A percentile compares a stretch with the other conserved stretches of the same genome.
phyloP scores from a whole-genome alignment of 1,139 yeast genomes.

The Pichia sp. region DNA sequence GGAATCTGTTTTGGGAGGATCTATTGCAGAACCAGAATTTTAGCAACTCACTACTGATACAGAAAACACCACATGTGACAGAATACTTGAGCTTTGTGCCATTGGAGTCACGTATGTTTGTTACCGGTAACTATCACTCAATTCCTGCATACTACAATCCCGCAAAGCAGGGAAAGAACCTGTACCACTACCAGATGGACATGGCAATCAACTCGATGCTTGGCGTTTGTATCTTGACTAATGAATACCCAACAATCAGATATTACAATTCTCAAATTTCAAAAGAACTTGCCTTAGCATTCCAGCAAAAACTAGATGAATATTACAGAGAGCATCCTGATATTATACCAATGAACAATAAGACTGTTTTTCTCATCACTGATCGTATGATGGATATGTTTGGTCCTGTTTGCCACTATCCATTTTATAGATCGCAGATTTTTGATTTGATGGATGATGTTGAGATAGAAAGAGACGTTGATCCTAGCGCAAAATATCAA shows the following conservation, averaged over 20 bases:
- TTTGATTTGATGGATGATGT: slow-evolving; percentile 51
- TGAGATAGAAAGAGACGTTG: slow-evolving; percentile 45
- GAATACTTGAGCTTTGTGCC: slow-evolving; percentile 29
- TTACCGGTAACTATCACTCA: slow-evolving; percentile 41
- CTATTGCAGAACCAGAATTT: slow-evolving; percentile 22
- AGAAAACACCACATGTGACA: slow-evolving; percentile 20
- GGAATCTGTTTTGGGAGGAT: slow-evolving; percentile 27
- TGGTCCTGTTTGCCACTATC: slow-evolving; percentile 86
- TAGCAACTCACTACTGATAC: slow-evolving; percentile 17
- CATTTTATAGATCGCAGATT: slow-evolving; percentile 91
- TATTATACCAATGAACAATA: slow-evolving; percentile 53
- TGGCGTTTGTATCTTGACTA: slow-evolving; percentile 69
- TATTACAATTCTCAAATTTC: slow-evolving; percentile 71
- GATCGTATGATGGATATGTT: slow-evolving; percentile 82
- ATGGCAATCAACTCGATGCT: slow-evolving; percentile 62
- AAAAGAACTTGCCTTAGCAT: slow-evolving; percentile 64
- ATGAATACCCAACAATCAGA: slow-evolving; percentile 85
- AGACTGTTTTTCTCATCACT: slow-evolving; percentile 69
- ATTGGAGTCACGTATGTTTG: slow-evolving; percentile 28
- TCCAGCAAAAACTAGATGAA: slow-evolving; percentile 68
- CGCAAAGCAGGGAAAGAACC: slow-evolving; percentile 57
- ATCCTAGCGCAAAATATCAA: slow-evolving; percentile 42
- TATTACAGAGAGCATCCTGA: slow-evolving; percentile 67
- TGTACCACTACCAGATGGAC: slow-evolving; percentile 55
- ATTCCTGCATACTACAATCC: slow-evolving; percentile 75